phyloP scores from a whole-genome alignment of 164 flowering plant species.

The Tinospora cordifolia region DNA sequence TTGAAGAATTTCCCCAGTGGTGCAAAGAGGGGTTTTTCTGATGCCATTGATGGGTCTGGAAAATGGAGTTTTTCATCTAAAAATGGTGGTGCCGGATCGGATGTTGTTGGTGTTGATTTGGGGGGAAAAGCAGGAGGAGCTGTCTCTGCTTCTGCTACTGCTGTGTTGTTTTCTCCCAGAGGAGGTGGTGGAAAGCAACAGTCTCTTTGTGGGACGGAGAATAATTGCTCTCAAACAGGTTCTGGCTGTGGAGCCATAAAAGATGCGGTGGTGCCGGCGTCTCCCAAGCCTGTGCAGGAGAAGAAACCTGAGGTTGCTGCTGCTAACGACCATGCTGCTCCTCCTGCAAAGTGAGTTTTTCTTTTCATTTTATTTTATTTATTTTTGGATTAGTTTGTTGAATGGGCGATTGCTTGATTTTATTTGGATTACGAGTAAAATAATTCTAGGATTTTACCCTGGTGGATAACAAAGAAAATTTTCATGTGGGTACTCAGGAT shows the following conservation, averaged over 20 bases:
- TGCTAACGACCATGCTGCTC: slow-evolving; percentile 38
- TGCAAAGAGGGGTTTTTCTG: slow-evolving; percentile 68
- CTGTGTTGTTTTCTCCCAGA: slow-evolving; percentile 37
- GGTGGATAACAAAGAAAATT: too few species aligned
- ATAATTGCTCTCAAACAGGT: slow-evolving; percentile 16
- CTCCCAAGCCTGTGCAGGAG: slow-evolving; percentile 33
- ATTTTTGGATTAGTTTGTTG: background rate
- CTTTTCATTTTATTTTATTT: background rate
- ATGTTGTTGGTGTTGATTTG: too few species aligned
- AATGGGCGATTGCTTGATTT: too few species aligned
- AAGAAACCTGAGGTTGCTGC: slow-evolving; percentile 45
- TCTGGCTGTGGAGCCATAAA: slow-evolving; percentile 15
- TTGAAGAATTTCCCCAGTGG: slow-evolving; percentile 46
- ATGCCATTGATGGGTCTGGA: slow-evolving; percentile 45
- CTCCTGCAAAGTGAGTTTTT: slow-evolving; percentile 36
- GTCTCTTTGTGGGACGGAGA: slow-evolving; percentile 22
- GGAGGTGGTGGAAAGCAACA: slow-evolving; percentile 35
- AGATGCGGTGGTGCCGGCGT: slow-evolving; percentile 28
- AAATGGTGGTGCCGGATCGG: slow-evolving; percentile 39
- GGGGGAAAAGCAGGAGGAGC: slow-evolving; percentile 31
- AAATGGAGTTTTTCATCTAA: slow-evolving; percentile 69
- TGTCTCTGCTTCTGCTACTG: too few species aligned
- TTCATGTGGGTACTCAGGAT: too few species aligned
- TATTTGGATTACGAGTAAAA: too few species aligned
- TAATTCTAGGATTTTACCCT: too few species aligned